Evolutionary conservation across 129 eudicot genomes (phyloP), one percentile per base, ranked within the genome.

Genomic region (Artemisia annua): DNA sequence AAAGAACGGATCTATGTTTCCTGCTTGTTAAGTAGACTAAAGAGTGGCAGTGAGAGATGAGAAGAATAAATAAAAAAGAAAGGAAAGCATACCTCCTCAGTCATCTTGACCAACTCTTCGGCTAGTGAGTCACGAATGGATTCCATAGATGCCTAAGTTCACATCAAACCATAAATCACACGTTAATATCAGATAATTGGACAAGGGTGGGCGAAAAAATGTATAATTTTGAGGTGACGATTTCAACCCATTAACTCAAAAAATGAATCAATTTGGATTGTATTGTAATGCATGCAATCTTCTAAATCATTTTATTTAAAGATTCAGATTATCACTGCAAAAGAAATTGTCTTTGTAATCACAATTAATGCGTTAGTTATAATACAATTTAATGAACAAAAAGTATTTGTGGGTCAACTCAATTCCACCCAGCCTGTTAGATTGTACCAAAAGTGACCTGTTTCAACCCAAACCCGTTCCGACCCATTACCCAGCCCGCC

Each of bases 121-220:
- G 98, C 91, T 85, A 92, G 96, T 69, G 98, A 89, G 76, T 92
- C 96, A 49, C 98, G 89, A 54, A 92, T 92, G 30, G 98, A 87
- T 82, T 89, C 96, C 98, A 92, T 68, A 69, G 98, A 87, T 49
- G 91, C 96, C 98, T 92, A 79, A 48, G 73, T 69, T 71, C 56
- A 61, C 63, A 62, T 30, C 43, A 3, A 79, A 55, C 49, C 59
- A 70, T 66, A 54, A 67, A 16, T 22, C 35, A 46, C 17, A 11
- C 3, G 17, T 35, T 39, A 10, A 78, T 16, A 71, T 78, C 13
- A 71, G 35, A 78, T 53, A 70, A 62, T 2, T 20, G 28, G 77
- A 53, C 16, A 70, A 62, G 30, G 10, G 61, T 32, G 44, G 10
- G n/a, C 17, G 67, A 53, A 58, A 53, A 51, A 0, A 9, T 18